phyloP scores from a whole-genome alignment of 352 stramenopile species.

The Thraustochytrium striatum region DNA sequence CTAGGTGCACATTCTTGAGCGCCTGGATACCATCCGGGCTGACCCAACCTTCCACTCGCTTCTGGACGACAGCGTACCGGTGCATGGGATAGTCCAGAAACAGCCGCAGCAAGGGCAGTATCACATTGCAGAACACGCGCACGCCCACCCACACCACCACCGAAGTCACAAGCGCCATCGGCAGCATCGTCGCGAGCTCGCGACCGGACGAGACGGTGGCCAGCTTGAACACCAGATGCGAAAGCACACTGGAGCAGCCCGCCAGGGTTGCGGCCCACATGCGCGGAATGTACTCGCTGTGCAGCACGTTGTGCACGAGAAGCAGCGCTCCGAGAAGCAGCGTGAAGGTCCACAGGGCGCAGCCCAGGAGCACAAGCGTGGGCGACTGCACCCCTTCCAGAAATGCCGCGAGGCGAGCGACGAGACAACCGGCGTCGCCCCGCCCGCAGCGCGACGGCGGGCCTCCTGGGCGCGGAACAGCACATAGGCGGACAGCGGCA shows the following conservation, averaged over 20 bases:
- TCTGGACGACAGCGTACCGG: not conserved
- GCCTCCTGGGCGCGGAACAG: not conserved
- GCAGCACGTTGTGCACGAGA: conserved; percentile 12
- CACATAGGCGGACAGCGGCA: conserved; percentile 34
- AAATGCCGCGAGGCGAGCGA: too few relatives aligned
- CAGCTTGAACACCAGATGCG: not conserved
- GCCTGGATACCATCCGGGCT: conserved; percentile 28
- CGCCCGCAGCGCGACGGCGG: too few relatives aligned
- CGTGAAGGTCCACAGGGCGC: conserved; percentile 36
- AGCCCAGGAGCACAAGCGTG: conserved; percentile 8
- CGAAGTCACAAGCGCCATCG: not conserved
- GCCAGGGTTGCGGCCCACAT: conserved; percentile 25
- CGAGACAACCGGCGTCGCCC: too few relatives aligned
- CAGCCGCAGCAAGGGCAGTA: not conserved
- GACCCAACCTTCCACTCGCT: conserved; percentile 19
- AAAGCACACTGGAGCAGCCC: conserved; percentile 3
- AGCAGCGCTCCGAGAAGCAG: conserved; percentile 27
- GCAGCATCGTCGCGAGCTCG: not conserved
- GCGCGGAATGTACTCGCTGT: conserved; percentile 7
- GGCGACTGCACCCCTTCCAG: conserved; percentile 14
- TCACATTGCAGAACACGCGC: conserved; percentile 13
- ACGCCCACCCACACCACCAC: conserved; percentile 5
- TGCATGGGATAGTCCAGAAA: conserved; percentile 46
- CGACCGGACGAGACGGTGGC: not conserved
- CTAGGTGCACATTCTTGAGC: conserved; percentile 18